Conservation (phyloP, 331 rosid genomes). For the Malus hybrid region DNA sequence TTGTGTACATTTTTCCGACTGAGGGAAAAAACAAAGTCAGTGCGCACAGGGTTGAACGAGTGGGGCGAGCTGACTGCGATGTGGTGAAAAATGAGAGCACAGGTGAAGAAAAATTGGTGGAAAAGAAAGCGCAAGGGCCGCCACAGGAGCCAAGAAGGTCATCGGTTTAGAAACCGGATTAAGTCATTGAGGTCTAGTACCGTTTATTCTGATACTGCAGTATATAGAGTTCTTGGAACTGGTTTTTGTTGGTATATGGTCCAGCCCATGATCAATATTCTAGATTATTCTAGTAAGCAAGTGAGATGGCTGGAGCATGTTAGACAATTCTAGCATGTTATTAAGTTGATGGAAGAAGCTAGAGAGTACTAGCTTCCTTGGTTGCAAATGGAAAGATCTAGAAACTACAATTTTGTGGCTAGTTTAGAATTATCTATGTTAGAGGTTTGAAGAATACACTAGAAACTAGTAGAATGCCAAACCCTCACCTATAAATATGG, state of each 20-base stretch:
- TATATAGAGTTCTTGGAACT: slow-evolving; percentile 51
- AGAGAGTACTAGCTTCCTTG: too few relatives aligned
- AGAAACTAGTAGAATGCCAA: too few relatives aligned
- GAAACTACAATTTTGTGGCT: too few relatives aligned
- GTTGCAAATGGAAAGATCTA: too few relatives aligned
- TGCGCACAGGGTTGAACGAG: neutral
- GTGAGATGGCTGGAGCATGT: too few relatives aligned
- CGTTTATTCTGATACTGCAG: slow-evolving; percentile 54
- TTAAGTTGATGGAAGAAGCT: too few relatives aligned
- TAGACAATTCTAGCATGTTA: too few relatives aligned
- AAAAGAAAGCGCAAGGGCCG: slow-evolving; percentile 14
- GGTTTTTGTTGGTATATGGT: neutral
- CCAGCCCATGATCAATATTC: too few relatives aligned
- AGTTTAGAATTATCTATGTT: too few relatives aligned
- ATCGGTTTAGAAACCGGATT: slow-evolving; percentile 21
- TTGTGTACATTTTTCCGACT: slow-evolving; percentile 54
- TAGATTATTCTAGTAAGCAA: too few relatives aligned
- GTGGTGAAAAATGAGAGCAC: slow-evolving; percentile 4
- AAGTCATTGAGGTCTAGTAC: slow-evolving; percentile 40
- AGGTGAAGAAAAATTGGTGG: slow-evolving; percentile 9
- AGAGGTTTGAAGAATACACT: too few relatives aligned
- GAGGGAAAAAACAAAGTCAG: slow-evolving; percentile 13
- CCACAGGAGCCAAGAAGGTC: slow-evolving; percentile 23
- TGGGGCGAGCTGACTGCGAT: slow-evolving; percentile 4
- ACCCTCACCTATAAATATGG: too few relatives aligned